Evolutionary conservation across 768 basidiomycete genomes (phyloP).

Genomic region (Auriscalpium microsporum): DNA sequence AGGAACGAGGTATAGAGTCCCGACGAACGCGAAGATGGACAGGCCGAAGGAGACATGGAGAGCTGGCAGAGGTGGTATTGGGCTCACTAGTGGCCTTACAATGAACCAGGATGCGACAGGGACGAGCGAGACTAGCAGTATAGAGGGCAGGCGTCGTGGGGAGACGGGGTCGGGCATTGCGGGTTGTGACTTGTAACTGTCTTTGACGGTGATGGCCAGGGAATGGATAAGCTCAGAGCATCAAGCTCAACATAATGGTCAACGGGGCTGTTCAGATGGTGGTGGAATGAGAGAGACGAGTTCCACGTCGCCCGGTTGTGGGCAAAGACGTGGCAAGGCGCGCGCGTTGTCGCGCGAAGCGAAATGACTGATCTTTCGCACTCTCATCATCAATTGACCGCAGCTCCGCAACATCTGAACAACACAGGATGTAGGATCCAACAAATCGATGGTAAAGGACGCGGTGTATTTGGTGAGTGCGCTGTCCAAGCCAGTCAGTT

Average conservation of each 20-base stretch:
- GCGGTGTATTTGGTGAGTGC: conserved; percentile 55
- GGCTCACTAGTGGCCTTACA: conserved; percentile 60
- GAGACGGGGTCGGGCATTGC: conserved; percentile 8
- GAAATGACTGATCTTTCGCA: neutral
- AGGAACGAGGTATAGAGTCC: conserved; percentile 74
- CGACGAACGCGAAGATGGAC: conserved; percentile 73
- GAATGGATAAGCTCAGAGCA: neutral
- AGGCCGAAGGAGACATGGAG: conserved; percentile 78
- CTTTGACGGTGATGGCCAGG: neutral
- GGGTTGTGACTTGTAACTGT: neutral
- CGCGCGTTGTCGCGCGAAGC: too few relatives aligned
- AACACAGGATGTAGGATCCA: conserved; percentile 40
- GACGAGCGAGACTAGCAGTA: conserved; percentile 49
- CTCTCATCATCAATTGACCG: neutral
- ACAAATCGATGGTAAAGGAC: conserved; percentile 39
- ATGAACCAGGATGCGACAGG: conserved; percentile 72
- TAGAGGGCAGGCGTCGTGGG: conserved; percentile 9
- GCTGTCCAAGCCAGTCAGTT: neutral
- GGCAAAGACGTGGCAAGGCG: too few relatives aligned
- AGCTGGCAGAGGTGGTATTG: conserved; percentile 58
- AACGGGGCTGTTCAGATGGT: too few relatives aligned
- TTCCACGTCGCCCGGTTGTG: too few relatives aligned
- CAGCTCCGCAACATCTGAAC: conserved; percentile 31
- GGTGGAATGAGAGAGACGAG: too few relatives aligned
- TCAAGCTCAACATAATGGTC: too few relatives aligned